Evolutionary conservation across 2,329 filamentous ascomycete genomes (phyloP).

Genomic region (Fusarium bactridioides): DNA sequence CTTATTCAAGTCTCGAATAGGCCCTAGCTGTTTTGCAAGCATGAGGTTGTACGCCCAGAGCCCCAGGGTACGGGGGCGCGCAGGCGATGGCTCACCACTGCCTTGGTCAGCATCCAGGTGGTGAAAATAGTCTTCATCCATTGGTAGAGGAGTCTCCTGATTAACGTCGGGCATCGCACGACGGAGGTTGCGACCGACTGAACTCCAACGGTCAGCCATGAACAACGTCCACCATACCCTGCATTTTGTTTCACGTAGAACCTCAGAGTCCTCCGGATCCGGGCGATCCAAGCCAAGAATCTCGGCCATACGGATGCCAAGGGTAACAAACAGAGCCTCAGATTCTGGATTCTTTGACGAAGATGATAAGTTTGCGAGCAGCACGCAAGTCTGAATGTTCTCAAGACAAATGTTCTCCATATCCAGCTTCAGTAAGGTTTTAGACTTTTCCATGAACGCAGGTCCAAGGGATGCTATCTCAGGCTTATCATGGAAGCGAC

Average conservation of each 20-base stretch:
- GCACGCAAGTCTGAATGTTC: conserved; percentile 3
- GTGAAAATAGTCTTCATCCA: conserved; percentile 7
- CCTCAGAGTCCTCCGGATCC: background rate
- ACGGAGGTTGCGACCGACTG: conserved; percentile 3
- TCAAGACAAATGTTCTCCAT: conserved; percentile 7
- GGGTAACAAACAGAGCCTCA: background rate
- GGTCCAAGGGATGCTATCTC: background rate
- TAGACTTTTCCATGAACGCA: conserved; percentile 1
- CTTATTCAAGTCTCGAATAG: background rate
- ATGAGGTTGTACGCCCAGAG: conserved; percentile 14
- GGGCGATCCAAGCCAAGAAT: background rate
- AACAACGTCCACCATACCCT: conserved; percentile 9
- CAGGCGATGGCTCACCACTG: background rate
- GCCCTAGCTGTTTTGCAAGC: background rate
- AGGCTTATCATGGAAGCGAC: background rate
- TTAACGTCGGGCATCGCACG: conserved; percentile 9
- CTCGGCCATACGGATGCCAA: conserved; percentile 7
- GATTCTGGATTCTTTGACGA: conserved; percentile 2
- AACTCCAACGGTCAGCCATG: conserved; percentile 10
- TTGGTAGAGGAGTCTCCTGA: conserved; percentile 1
- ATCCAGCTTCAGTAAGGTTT: background rate
- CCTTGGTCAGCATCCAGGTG: background rate
- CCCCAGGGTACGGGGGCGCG: background rate
- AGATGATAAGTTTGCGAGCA: conserved; percentile 6
- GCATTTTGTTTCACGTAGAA: conserved; percentile 9